A percentile compares a stretch with the other conserved stretches of the same genome.
phyloP scores from a whole-genome alignment of 208 protist genomes.

The Wallacemonas collosoma region DNA sequence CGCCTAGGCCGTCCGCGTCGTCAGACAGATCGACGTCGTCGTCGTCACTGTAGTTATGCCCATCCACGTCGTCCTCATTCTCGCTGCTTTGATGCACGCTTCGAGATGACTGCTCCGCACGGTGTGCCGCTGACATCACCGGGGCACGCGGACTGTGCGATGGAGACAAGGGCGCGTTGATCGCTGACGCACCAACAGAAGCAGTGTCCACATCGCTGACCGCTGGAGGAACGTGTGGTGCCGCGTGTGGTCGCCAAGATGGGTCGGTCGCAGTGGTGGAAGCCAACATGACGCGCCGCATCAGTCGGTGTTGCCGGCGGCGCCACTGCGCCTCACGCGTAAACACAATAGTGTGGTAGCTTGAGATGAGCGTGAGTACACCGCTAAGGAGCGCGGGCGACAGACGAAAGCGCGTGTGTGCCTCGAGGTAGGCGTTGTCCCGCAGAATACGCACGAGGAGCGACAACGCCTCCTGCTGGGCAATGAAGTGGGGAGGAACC shows the following conservation, averaged over 20 bases:
- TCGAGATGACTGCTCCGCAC: too few species aligned
- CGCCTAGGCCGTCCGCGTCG: not conserved
- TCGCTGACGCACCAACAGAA: too few species aligned
- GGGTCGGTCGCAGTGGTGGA: too few species aligned
- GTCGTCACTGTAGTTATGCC: not conserved
- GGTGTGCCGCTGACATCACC: too few species aligned
- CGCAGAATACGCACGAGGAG: slow-evolving; percentile 34
- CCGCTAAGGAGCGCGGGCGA: slow-evolving; percentile 65
- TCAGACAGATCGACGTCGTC: not conserved
- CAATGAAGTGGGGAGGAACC: slow-evolving; percentile 29
- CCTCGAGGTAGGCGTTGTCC: slow-evolving; percentile 28
- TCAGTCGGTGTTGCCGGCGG: not conserved
- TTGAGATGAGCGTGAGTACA: slow-evolving; percentile 33
- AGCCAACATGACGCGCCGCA: not conserved
- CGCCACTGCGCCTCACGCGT: slow-evolving; percentile 5
- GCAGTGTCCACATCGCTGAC: too few species aligned
- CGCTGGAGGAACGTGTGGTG: too few species aligned
- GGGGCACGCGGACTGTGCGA: not conserved
- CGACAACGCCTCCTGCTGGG: slow-evolving; percentile 34
- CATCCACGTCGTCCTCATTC: not conserved
- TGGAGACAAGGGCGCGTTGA: not conserved
- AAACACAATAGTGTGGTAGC: slow-evolving; percentile 4
- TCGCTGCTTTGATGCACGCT: not conserved
- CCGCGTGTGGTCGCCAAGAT: too few species aligned
- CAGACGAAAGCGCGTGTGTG: slow-evolving; percentile 40